Percentiles rank a stretch among this genome's conserved stretches.
phyloP scores from a whole-genome alignment of 2,329 filamentous ascomycete genomes.

The Purpureocillium takamizusanense region DNA sequence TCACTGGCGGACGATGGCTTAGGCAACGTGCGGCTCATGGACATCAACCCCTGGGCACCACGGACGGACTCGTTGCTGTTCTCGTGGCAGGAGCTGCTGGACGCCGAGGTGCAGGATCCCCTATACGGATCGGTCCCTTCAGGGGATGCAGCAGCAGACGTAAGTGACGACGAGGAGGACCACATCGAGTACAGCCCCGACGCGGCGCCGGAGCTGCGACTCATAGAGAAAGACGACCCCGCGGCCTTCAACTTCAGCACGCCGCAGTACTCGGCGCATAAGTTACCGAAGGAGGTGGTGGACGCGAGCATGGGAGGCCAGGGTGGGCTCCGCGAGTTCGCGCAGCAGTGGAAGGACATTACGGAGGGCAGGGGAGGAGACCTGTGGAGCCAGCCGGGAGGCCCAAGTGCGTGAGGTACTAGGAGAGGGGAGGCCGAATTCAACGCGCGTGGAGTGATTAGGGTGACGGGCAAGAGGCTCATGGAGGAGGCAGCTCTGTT shows the following conservation, averaged over 20 bases:
- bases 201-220: constrained; percentile 66
- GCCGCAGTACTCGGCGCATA: constrained; percentile 88
- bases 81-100: constrained; percentile 79
- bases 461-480: no score
- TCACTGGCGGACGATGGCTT: constrained; percentile 48
- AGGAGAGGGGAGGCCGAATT: no score
- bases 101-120: constrained; percentile 52
- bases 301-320: constrained; percentile 59
- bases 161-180: constrained; percentile 26
- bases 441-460: no score
- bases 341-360: constrained; percentile 62
- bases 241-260: constrained; percentile 81
- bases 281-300: constrained; percentile 88
- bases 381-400: constrained; percentile 26
- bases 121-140: constrained; percentile 37
- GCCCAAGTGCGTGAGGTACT: constrained; percentile 3
- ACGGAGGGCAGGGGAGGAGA: constrained; percentile 30
- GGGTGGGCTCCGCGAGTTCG: constrained; percentile 73
- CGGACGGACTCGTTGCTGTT: constrained; percentile 85
- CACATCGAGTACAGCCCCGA: constrained; percentile 44
- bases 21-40: constrained; percentile 73
- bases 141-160: constrained; percentile 26
- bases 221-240: constrained; percentile 77
- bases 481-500: no score
- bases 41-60: constrained; percentile 91